A percentile compares a stretch with the other conserved stretches of the same genome.
Evolutionary conservation across 1,139 yeast species (phyloP).

Genomic region (Yamadazyma friedrichii): DNA sequence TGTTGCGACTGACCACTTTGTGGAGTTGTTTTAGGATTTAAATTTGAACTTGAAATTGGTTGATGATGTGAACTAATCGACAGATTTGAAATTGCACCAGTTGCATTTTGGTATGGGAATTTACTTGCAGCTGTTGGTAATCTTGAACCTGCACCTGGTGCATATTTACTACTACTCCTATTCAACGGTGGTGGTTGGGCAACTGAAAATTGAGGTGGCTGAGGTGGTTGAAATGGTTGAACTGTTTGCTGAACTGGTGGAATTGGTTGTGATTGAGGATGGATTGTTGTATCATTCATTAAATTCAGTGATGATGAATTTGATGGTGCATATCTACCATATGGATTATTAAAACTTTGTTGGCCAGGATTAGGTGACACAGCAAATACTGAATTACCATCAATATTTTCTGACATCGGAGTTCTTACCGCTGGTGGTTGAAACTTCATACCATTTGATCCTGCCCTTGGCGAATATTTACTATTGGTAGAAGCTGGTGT

Average conservation of each 20-base stretch:
- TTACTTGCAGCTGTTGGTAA: slow-evolving; percentile 4
- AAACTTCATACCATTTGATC: slow-evolving; percentile 1
- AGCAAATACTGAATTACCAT: slow-evolving; percentile 11
- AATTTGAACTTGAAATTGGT: slow-evolving; percentile 3
- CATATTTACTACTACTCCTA: slow-evolving; percentile 13
- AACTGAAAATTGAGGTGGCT: slow-evolving; percentile 1
- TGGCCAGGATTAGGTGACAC: slow-evolving; percentile 6
- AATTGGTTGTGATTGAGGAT: neutral
- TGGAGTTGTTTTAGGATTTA: slow-evolving; percentile 1
- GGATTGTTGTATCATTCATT: slow-evolving; percentile 6
- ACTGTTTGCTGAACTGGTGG: neutral
- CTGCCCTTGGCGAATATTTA: slow-evolving; percentile 3
- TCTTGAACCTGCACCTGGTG: slow-evolving; percentile 12
- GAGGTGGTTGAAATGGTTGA: slow-evolving; percentile 9
- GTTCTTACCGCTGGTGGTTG: slow-evolving; percentile 10
- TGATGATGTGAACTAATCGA: slow-evolving; percentile 11
- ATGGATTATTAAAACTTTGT: slow-evolving; percentile 1
- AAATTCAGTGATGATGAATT: slow-evolving; percentile 26
- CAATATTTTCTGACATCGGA: slow-evolving; percentile 11
- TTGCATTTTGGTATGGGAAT: slow-evolving; percentile 14
- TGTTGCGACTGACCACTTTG: slow-evolving; percentile 1
- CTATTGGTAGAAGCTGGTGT: slow-evolving; percentile 1
- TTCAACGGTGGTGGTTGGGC: slow-evolving; percentile 11
- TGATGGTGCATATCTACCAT: slow-evolving; percentile 27
- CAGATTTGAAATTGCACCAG: slow-evolving; percentile 15